Base-by-base conservation (phyloP, 2,329 filamentous ascomycete species). In the Calonectria leucothoes region DNA sequence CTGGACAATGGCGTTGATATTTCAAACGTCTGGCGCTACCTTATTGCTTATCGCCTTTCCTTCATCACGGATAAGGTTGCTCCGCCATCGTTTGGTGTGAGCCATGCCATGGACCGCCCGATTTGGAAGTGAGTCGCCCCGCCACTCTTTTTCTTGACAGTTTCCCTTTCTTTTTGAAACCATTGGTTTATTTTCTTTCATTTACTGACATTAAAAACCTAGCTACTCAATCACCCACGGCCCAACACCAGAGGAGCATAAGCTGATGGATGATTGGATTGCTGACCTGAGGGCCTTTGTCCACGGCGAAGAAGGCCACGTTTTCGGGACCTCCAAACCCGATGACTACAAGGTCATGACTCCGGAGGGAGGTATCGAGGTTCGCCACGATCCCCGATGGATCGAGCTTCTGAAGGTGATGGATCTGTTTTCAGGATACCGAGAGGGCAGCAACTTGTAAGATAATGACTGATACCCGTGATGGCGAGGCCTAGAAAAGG, bases 321-420 rank as follows among this genome's bases (percentile, higher is more conserved):
- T 25, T 14, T 74, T 68, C 17, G 72, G 69, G 15, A 74, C 69
- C 0, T 42, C 57, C 1, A 12, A 65, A 17, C 45, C 48, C 8
- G 57, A 52, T 2, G 72, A 74, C 23, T 71, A 68, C 37, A 74
- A 74, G n/a, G 72, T 71, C n/a, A 74, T 74, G 72, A 64, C 63
- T 0, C 25, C 64, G 1, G 69, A 65, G 14, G 72, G 72, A 5
- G 52, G 10, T 5, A 74, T 74, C 1, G 42, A 57, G 12, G n/a
- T 74, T n/a, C 37, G 67, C 11, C 63, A 69, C 2, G 72, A 74
- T 27, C 14, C 29, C 3, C 37, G 72, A 74, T 73, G 71, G 68
- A 23, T 11, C 6, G 71, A 69, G 14, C 45, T 69, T 4, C 57
- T 73, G 23, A 59, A 71, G n/a, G 20, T 74, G 1, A 71, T 71